These are phyloP conservation scores for Celoporthe dispersa DNA, from an alignment of 2,329 filamentous ascomycete genomes.

Conservation along the genomic window DNA sequence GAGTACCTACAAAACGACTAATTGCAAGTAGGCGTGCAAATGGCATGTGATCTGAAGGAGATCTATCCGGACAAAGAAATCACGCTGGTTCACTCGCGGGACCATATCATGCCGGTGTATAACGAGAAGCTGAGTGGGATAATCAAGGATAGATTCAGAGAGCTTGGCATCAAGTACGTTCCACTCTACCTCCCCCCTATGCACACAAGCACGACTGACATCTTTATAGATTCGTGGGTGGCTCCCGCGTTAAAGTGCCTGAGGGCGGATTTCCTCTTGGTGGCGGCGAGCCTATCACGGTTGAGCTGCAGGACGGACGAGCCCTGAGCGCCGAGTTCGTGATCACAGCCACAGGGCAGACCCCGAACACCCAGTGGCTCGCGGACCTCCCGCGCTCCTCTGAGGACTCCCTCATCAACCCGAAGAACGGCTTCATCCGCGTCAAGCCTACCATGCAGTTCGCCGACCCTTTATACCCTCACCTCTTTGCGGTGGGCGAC, in stretches of 20 bases:
- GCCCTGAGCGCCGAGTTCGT: constrained; percentile 46
- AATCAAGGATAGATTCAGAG: constrained; percentile 41
- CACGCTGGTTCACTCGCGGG: constrained; percentile 52
- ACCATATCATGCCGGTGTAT: constrained; percentile 49
- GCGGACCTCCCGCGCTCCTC: constrained; percentile 35
- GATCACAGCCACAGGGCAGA: constrained; percentile 54
- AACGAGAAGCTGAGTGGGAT: constrained; percentile 45
- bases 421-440: constrained; percentile 41
- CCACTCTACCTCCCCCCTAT: no score
- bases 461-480: constrained; percentile 37
- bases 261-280: constrained; percentile 33
- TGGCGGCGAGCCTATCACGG: constrained; percentile 29
- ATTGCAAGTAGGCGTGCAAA: constrained; percentile 42
- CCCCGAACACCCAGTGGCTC: constrained; percentile 48
- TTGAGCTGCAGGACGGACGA: constrained; percentile 41
- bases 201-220: constrained; percentile 29
- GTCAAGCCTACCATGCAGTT: constrained; percentile 54
- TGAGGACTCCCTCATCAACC: constrained; percentile 34
- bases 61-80: constrained; percentile 51
- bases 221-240: constrained; percentile 33
- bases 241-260: constrained; percentile 37
- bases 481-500: constrained; percentile 58
- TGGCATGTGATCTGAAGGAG: constrained; percentile 54
- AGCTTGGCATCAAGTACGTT: constrained; percentile 43
- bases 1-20: background rate